Evolutionary conservation across 2,329 filamentous ascomycete species (phyloP), one percentile per base, ranked within the genome.

Genomic region (Exophiala calicioides): DNA sequence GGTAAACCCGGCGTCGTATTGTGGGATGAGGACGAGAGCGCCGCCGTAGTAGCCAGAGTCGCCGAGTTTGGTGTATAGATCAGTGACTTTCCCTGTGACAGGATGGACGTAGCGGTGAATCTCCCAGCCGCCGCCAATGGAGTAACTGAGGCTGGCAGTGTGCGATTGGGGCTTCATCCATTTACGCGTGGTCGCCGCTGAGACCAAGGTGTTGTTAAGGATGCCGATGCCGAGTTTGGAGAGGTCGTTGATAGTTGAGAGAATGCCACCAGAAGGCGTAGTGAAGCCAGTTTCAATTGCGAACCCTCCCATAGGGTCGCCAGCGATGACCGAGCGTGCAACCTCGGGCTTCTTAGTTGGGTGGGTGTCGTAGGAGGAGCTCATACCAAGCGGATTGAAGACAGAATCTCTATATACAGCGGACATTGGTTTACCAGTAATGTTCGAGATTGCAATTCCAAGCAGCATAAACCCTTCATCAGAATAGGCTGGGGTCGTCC

Each of bases 381-480:
- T 62, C 63, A 80, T 69, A 1, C 64, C 65, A 0, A 73, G 65
- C 1, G 68, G 67, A 6, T 68, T 61, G 24, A 73, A 66, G 29
- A 80, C 68, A 9, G 59, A 58, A 1, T 68, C 53, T n/a, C 67
- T 57, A 8, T 71, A 63, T 3, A 74, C 61, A 1, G 74, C 61
- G 1, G 62, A 59, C 13, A 72, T 69, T 0, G 67, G 53, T 35
- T 65, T 66, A 3, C 69, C 68, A 0, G 70, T 72, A 0, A 72
- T 65, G 4, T 65, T 66, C 48, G 77, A 71, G 1, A 79, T 61
- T 0, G 71, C 71, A 1, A 72, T 60, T 2, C 71, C 73, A 1
- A 78, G 65, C 2, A 77, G 47, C 1, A 68, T 60, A 15, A 74
- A 73, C 1, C 66, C 74, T 3, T 70, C 61, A 52, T 79, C 78